These are phyloP conservation scores for Trichoderma simmonsii DNA, from an alignment of 2,329 filamentous ascomycete genomes.

Conservation along the genomic window DNA sequence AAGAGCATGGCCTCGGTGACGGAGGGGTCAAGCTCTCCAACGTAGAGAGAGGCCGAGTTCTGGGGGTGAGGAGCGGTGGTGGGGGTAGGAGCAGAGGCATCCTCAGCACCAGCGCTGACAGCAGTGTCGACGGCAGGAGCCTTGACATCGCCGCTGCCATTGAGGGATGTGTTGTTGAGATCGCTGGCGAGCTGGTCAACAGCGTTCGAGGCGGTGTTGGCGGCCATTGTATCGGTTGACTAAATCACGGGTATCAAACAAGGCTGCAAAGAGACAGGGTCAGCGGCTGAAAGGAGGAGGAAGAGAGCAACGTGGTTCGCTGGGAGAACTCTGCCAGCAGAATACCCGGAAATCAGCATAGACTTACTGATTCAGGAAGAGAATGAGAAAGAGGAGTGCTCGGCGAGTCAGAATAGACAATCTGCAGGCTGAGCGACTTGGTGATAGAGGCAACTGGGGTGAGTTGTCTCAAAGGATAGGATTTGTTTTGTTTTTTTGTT, in stretches of 20 bases:
- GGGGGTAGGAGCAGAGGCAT: conserved; percentile 66
- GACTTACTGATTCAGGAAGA: conserved; percentile 18
- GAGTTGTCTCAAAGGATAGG: conserved; percentile 17
- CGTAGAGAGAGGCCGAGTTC: conserved; percentile 96
- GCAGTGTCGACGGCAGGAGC: conserved; percentile 73
- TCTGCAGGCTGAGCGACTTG: conserved; percentile 18
- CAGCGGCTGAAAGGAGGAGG: neutral
- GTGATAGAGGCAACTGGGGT: conserved; percentile 16
- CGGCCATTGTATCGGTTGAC: conserved; percentile 48
- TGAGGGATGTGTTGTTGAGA: conserved; percentile 67
- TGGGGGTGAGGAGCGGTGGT: conserved; percentile 75
- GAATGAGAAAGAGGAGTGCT: conserved; percentile 2
- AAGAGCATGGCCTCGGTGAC: conserved; percentile 99
- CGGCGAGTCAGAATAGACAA: conserved; percentile 16
- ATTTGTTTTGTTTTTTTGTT: neutral
- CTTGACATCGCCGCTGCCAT: conserved; percentile 64
- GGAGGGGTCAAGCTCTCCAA: conserved; percentile 94
- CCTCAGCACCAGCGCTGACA: conserved; percentile 53
- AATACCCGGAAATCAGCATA: neutral
- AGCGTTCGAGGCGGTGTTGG: conserved; percentile 56
- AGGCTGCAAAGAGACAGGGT: conserved; percentile 7
- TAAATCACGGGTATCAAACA: conserved; percentile 16
- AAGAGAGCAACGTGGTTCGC: neutral
- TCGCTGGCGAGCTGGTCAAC: conserved; percentile 80
- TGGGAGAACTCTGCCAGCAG: neutral